A percentile compares a stretch with the other conserved stretches of the same genome.
Evolutionary conservation across 345 rosid species (phyloP).

Genomic region (Viola odorata): DNA sequence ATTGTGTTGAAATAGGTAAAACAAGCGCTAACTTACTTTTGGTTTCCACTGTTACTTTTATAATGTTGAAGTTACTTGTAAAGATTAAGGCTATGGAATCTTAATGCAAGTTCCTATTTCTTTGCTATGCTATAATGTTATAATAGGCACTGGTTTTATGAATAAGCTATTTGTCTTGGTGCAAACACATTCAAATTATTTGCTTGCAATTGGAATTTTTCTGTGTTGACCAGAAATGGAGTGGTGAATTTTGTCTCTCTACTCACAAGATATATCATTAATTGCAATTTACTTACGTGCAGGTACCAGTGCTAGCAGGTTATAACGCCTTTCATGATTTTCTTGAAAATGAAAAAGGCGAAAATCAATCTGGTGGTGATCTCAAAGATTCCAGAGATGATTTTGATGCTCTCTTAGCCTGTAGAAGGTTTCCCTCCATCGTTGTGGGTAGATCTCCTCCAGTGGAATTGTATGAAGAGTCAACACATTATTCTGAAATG

Average conservation of each 20-base stretch:
- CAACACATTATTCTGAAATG: slow-evolving; percentile 20
- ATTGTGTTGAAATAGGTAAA: not conserved
- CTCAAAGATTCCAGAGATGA: slow-evolving; percentile 31
- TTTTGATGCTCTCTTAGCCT: slow-evolving; percentile 47
- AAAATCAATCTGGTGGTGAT: slow-evolving; percentile 29
- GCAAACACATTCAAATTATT: not conserved
- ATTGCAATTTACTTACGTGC: slow-evolving; percentile 12
- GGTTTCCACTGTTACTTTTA: not conserved
- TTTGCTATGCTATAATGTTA: not conserved
- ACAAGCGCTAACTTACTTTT: not conserved
- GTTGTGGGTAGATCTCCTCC: slow-evolving; percentile 52
- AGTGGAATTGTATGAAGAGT: slow-evolving; percentile 52
- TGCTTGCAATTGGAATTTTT: not conserved
- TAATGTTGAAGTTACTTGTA: not conserved
- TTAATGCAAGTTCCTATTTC: not conserved
- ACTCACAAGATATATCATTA: not conserved
- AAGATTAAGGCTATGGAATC: not conserved
- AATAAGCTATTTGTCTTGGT: not conserved
- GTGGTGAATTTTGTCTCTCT: not conserved
- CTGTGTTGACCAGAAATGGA: not conserved
- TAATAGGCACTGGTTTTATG: not conserved
- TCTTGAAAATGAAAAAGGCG: slow-evolving; percentile 36
- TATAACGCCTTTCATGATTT: slow-evolving; percentile 46
- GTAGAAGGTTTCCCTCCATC: slow-evolving; percentile 78
- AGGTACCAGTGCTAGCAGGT: slow-evolving; percentile 57